Percentiles rank a stretch among this genome's conserved stretches.
phyloP scores from a whole-genome alignment of 345 rosid genomes.

The Brassica nigra region DNA sequence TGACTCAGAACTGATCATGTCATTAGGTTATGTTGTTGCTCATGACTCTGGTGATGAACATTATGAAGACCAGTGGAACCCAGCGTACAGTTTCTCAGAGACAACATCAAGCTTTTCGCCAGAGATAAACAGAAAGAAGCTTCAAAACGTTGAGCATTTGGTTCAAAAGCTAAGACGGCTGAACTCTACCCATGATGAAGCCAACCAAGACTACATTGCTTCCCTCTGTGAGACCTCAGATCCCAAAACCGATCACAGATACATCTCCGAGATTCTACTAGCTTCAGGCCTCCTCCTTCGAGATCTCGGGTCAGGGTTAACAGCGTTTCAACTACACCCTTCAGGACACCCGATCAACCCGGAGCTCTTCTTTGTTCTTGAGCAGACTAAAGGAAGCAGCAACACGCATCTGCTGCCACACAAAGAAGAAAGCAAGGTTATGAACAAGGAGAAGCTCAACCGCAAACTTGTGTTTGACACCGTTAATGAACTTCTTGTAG shows the following conservation, averaged over 20 bases:
- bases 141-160: conserved; percentile 80
- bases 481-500: conserved; percentile 77
- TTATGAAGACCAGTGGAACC: conserved; percentile 53
- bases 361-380: conserved; percentile 80
- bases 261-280: conserved; percentile 86
- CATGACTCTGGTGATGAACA: conserved; percentile 46
- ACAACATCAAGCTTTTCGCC: conserved; percentile 49
- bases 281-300: conserved; percentile 95
- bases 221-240: conserved; percentile 81
- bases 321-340: conserved; percentile 75
- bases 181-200: conserved; percentile 87
- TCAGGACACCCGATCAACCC: conserved; percentile 94
- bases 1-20: conserved; percentile 42
- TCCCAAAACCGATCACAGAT: conserved; percentile 76
- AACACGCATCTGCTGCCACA: conserved; percentile 32
- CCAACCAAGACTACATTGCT: conserved; percentile 87
- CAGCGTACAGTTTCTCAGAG: conserved; percentile 48
- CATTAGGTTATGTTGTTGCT: conserved; percentile 47
- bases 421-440: conserved; percentile 52
- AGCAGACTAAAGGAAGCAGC: conserved; percentile 75
- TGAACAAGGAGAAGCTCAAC: conserved; percentile 57
- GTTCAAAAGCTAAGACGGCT: conserved; percentile 85
- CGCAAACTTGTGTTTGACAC: conserved; percentile 82
- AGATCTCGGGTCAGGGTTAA: conserved; percentile 63
- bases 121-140: conserved; percentile 78